Base-by-base conservation (phyloP, 371 early-diverging fungal genomes). In the Zopfochytrium polystomum region DNA sequence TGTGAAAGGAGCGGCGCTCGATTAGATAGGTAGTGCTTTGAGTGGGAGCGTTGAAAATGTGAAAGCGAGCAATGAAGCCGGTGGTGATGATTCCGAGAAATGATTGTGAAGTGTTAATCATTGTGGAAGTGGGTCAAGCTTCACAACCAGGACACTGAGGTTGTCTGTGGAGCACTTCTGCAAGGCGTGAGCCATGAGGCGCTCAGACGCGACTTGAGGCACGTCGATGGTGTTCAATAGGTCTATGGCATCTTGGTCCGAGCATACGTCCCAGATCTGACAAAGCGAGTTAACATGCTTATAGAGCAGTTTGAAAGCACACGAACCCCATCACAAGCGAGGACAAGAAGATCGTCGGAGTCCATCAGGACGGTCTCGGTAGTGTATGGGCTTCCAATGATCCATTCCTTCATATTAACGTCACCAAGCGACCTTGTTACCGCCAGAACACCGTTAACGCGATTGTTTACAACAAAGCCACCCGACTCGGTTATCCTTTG, bases 381-480 rank as follows among this genome's bases (percentile, higher is more conserved):
- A 2, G 96, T 95, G 68, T 87, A 97, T 18, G 98, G 98, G 55
- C 85, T 87, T 3, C 96, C 95, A 57, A 95, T 87, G 11, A 98
- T 88, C 71, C 87, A 91, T 62, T 93, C 94, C 73, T 98, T 98
- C 92, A 97, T 93, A 22, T 88, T 83, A 63, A 86, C 80, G 71
- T 97, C 97, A n/a, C 98, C 98, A 29, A 98, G 78, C 0, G 96
- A 88, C 29, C 98, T 80, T 18, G 98, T 98, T 2, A 98, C 97
- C 11, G 98, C 96, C 58, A 98, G 73, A n/a, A 96, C 89, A 87
- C 97, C 98, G 72, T 97, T 98, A n/a, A 98, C 98, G 5, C 98
- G 87, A 61, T 91, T 89, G 68, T 96, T 95, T 83, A 96, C 88
- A 58, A 98, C 86, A 74, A 93, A 95, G 18, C 98, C 98, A 34